A percentile compares a stretch with the other conserved stretches of the same genome.
Conservation (phyloP, 140 eudicot genomes). For the Erigeron philadelphicus region DNA sequence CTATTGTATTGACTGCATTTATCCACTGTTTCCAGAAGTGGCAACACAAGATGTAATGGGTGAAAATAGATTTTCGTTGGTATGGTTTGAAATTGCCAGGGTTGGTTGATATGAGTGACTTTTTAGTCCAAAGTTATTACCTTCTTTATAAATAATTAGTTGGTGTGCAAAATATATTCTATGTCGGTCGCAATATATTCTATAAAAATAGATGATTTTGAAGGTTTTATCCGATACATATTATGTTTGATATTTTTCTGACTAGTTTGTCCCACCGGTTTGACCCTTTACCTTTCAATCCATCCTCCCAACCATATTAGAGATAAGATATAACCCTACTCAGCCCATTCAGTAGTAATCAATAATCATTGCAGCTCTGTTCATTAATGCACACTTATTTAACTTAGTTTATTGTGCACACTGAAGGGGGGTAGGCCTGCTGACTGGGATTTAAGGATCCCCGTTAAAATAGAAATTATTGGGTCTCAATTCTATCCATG, state of each 20-base stretch:
- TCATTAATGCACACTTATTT: not conserved
- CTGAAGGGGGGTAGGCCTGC: not conserved
- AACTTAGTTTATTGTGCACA: not conserved
- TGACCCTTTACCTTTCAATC: not conserved
- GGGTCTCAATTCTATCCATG: not conserved
- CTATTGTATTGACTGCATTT: not conserved
- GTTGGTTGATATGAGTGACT: not conserved
- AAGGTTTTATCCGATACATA: not conserved
- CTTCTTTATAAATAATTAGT: not conserved
- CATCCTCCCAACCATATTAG: not conserved
- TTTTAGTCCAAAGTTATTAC: not conserved
- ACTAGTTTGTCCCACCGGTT: not conserved
- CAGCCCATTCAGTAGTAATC: not conserved
- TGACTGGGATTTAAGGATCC: not conserved
- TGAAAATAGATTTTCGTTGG: not conserved
- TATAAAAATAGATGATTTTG: not conserved
- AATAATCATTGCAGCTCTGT: not conserved
- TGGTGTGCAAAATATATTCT: not conserved
- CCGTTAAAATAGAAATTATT: not conserved
- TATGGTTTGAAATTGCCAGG: not conserved
- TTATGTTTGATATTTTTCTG: not conserved
- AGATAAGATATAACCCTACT: not conserved
- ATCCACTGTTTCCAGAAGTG: not conserved
- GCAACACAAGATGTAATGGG: not conserved
- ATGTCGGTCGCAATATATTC: not conserved